A percentile compares a stretch with the other conserved stretches of the same genome.
phyloP scores from a whole-genome alignment of 169 alveolate genomes.

The Neospora caninum region DNA sequence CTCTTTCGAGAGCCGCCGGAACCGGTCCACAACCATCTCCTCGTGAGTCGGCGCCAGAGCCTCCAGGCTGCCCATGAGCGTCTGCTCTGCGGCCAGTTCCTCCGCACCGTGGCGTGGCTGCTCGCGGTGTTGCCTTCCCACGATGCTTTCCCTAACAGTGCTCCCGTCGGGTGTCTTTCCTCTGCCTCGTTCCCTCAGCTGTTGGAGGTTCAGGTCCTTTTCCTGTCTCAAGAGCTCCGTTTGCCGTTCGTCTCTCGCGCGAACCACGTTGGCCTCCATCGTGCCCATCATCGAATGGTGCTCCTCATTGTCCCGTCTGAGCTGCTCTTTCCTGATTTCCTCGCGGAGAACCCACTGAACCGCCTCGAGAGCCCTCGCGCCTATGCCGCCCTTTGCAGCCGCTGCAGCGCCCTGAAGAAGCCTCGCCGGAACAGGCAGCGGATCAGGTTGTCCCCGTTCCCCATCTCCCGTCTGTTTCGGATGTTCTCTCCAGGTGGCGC shows the following conservation, averaged over 20 bases:
- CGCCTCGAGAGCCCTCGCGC: constrained; percentile 22
- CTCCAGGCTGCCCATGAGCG: background rate
- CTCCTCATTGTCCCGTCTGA: background rate
- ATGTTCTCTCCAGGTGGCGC: background rate
- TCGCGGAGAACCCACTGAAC: background rate
- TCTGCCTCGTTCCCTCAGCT: background rate
- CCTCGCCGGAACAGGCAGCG: constrained; percentile 1
- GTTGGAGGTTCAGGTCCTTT: background rate
- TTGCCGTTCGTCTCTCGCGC: background rate
- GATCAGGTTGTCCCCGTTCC: background rate
- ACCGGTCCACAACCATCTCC: background rate
- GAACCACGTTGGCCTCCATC: background rate
- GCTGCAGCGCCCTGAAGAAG: constrained; percentile 10
- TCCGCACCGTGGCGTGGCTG: background rate
- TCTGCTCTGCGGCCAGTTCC: background rate
- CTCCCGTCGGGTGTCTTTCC: background rate
- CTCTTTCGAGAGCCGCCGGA: background rate
- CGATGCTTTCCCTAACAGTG: background rate
- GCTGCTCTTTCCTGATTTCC: background rate
- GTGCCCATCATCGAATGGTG: background rate
- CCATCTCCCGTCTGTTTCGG: background rate
- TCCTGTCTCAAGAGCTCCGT: background rate
- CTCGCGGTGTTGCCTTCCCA: background rate
- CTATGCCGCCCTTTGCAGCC: constrained; percentile 21
- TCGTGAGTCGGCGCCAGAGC: background rate